phyloP scores from a whole-genome alignment of 331 rosid genomes.

The Ulmus americana region DNA sequence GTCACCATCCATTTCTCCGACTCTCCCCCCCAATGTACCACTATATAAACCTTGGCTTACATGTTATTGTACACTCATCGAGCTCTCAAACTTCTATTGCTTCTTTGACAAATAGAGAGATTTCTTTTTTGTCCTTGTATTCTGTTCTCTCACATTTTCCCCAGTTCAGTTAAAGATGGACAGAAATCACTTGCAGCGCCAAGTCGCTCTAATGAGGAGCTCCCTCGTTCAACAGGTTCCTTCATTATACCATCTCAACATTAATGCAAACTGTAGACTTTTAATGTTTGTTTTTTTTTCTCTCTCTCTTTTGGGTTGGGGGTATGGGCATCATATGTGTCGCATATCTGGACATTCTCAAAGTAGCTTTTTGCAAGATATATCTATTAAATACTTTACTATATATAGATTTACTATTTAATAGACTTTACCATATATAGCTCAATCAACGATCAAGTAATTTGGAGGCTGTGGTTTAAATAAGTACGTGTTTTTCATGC shows the following conservation, averaged over 20 bases:
- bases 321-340: too few species aligned
- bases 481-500: too few species aligned
- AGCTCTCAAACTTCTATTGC: background rate
- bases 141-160: background rate
- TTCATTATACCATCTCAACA: background rate
- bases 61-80: background rate
- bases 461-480: too few species aligned
- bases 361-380: too few species aligned
- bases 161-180: constrained; percentile 29
- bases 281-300: background rate
- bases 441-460: too few species aligned
- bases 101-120: background rate
- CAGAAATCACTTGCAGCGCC: constrained; percentile 37
- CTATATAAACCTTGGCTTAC: constrained; percentile 21
- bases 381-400: too few species aligned
- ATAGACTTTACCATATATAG: too few species aligned
- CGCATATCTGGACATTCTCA: too few species aligned
- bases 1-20: background rate
- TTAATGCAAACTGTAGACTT: background rate
- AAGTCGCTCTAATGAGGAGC: constrained; percentile 33
- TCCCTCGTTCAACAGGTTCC: constrained; percentile 48
- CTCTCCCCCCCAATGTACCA: background rate
- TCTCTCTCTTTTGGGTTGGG: too few species aligned
- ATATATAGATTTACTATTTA: too few species aligned
- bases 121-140: background rate